Base-by-base conservation (phyloP, 805 yeast species). In the Candida easanensis region DNA sequence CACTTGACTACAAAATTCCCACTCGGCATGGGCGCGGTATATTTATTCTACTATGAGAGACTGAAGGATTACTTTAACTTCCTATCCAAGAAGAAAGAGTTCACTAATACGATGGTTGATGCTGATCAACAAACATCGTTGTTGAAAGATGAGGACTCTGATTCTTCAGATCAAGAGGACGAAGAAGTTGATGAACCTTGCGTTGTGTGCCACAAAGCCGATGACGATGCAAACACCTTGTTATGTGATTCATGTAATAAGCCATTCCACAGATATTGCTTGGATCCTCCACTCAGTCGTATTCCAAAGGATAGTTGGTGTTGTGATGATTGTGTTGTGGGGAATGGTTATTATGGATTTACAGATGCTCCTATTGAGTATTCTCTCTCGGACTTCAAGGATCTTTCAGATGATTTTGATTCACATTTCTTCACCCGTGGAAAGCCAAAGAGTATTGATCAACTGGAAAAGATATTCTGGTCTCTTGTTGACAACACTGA, bases 321-420 rank as follows among this genome's bases (percentile, higher is more conserved):
- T 57, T 90, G 98, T 61, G 84, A 83, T 38, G 76, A 75, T 44
- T 90, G 98, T 62, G 67, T 90, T n/a, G 70, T 84, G 13, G 96
- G 96, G 0, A 83, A 87, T 32, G 91, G 93, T 1, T 89, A 81
- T 50, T 90, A 88, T 57, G 96, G 95, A 0, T 90, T 91, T 61
- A 90, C 84, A 50, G 93, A 85, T 50, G 69, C 71, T 1, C 75
- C 80, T 1, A 59, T 68, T 16, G 65, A 68, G 33, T 82, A 83
- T 56, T 68, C 82, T 0, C 63, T 87, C 14, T 61, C 66, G 0
- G 81, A 83, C 44, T 90, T 89, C 60, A 72, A 76, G 49, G 61
- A 72, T 4, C 66, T 76, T 47, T 82, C 88, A 49, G 61, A 65
- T 26, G 65, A 71, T 19, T 80, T 81, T 53, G 71, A 66, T 39